Evolutionary conservation across 2,329 filamentous ascomycete species (phyloP), one percentile per base, ranked within the genome.

Genomic region (Apiospora saccharicola): DNA sequence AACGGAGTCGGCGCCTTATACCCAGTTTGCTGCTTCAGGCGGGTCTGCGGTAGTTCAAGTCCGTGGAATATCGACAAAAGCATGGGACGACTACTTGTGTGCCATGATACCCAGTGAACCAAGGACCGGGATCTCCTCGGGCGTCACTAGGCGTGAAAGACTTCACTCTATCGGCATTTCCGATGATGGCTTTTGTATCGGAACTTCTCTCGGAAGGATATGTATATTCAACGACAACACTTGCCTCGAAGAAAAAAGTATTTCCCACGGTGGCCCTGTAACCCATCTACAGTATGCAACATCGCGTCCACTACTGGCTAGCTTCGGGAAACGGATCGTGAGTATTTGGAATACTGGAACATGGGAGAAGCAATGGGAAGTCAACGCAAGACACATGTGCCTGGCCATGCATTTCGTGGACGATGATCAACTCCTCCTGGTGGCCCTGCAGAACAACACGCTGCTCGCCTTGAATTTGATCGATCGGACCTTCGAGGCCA

Each of bases 21-120:
- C 61, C 22, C 71, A 71, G 30, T 74, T 74, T 68, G 30, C 57
- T 14, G 22, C 30, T 24, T 57, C 26, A 5, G 51, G 26, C 3
- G 13, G 4, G 2, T 34, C 51, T 2, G 51, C 51, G 34, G 24
- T 2, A 34, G 3, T 74, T 3, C 30, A 44, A 22, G 61, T 74
- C 4, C 24, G 30, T 4, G 73, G 73, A 1, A 12, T 71, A 12
- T 67, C 49, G 26, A 49, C 44, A 19, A 67, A 51, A n/a, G n/a
- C 13, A 3, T 74, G 73, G 73, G 53, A 74, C 41, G 73, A 74
- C 43, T 73, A 69, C 51, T 44, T 71, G 14, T 71, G 30, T 37
- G 30, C 43, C 7, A 24, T 72, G 5, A 47, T 46, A 26, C 34
- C 71, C 7, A 69, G 64, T 30, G 67, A 70, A 10, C 22, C 43